phyloP scores from a whole-genome alignment of 805 yeast genomes.

The Kodamaea sagamina region DNA sequence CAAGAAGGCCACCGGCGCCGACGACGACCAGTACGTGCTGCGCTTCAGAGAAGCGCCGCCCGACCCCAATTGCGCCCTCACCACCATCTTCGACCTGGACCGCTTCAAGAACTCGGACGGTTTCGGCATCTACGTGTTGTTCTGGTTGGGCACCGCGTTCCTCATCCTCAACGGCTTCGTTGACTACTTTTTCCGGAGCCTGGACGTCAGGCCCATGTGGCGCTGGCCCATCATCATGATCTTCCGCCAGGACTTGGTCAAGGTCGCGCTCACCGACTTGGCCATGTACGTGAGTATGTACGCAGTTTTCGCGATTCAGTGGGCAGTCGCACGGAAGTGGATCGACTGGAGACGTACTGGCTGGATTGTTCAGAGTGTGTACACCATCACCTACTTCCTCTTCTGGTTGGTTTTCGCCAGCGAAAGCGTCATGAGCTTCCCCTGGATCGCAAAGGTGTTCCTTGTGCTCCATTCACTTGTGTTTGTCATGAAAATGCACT shows the following conservation, averaged over 20 bases:
- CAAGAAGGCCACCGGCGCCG: conserved; percentile 19
- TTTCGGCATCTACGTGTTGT: conserved; percentile 78
- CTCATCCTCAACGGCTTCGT: conserved; percentile 54
- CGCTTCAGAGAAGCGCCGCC: conserved; percentile 50
- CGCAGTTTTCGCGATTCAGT: conserved; percentile 60
- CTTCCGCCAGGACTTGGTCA: conserved; percentile 60
- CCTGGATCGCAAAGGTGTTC: conserved; percentile 92
- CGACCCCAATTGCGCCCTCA: conserved; percentile 18
- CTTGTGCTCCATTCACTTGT: conserved; percentile 83
- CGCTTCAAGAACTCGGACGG: conserved; percentile 51
- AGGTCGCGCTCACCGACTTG: conserved; percentile 74
- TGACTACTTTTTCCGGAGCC: conserved; percentile 48
- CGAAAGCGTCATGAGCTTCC: conserved; percentile 47
- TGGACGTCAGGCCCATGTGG: conserved; percentile 48
- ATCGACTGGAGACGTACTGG: conserved; percentile 69
- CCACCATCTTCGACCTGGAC: conserved; percentile 56
- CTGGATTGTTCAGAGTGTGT: conserved; percentile 55
- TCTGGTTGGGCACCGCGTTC: conserved; percentile 70
- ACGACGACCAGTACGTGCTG: conserved; percentile 45
- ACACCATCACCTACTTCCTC: conserved; percentile 55
- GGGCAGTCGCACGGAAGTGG: conserved; percentile 43
- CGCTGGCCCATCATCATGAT: conserved; percentile 58
- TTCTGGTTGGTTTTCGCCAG: conserved; percentile 62
- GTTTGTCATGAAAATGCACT: conserved; percentile 91
- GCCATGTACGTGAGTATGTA: conserved; percentile 72